Conservation (phyloP, 2,329 filamentous ascomycete species). For the Hymenoscyphus infarciens region DNA sequence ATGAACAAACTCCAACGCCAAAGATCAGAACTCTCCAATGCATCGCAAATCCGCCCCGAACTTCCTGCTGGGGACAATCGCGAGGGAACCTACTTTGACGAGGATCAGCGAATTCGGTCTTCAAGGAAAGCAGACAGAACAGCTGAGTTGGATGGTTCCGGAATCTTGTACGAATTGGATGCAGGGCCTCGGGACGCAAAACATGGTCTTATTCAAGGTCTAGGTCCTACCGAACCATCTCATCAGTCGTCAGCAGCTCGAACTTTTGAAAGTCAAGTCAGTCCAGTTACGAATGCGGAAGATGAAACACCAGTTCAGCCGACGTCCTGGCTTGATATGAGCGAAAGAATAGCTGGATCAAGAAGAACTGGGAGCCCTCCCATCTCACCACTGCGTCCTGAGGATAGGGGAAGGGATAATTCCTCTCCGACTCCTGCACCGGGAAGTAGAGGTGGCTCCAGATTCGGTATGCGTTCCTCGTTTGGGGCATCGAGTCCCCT, state of each 20-base stretch:
- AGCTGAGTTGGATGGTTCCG: conserved; percentile 5
- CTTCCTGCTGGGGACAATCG: conserved; percentile 4
- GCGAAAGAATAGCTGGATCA: background rate
- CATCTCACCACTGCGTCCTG: background rate
- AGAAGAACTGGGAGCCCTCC: background rate
- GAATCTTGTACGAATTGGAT: conserved; percentile 5
- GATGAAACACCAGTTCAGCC: background rate
- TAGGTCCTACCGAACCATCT: background rate
- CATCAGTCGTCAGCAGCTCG: background rate
- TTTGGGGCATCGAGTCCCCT: background rate
- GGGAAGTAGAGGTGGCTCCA: background rate
- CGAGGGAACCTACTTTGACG: background rate
- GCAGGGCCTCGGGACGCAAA: background rate
- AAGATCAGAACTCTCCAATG: conserved; percentile 8
- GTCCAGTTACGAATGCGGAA: background rate
- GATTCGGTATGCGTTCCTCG: background rate
- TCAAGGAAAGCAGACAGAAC: conserved; percentile 1
- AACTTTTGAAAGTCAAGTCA: background rate
- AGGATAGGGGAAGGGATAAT: background rate
- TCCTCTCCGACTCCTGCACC: background rate
- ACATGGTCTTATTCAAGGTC: background rate
- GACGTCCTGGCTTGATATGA: conserved; percentile 8
- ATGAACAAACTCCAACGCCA: conserved; percentile 3
- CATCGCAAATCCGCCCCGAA: background rate
- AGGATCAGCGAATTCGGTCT: conserved; percentile 2